Evolutionary conservation across 2,329 filamentous ascomycete species (phyloP), one percentile per base, ranked within the genome.

Genomic region (Aaosphaeria arxii): DNA sequence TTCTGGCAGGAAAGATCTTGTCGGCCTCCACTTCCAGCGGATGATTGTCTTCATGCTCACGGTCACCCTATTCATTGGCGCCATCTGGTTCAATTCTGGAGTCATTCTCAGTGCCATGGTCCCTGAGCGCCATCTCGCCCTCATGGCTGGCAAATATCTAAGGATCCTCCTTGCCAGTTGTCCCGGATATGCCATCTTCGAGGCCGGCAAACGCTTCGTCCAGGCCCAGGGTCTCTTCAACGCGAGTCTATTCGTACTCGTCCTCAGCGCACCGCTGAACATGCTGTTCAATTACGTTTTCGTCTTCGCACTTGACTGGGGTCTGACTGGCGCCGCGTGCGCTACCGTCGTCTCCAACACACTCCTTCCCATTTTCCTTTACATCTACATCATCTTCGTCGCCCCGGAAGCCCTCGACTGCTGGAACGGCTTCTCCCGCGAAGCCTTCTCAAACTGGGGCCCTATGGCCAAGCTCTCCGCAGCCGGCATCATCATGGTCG

Each of bases 401-500:
- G 58, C 62, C 11, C 67, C 67, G 5, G 50, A 53, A 0, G 74
- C 73, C 5, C 66, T 71, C 32, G 62, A 70, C 51, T 79, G 77
- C 63, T 94, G 89, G 89, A 86, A 85, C 47, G 89, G 89, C 1
- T 86, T 92, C 66, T 84, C 82, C 4, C 76, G 71, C 56, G 80
- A 80, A 30, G 86, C 87, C 0, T 78, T 90, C 49, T 72, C 75
- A 17, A 90, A 92, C 61, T 94, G 89, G 89, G 78, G 80, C 0
- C 86, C 86, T 7, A 95, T 95, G 92, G 81, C 96, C 56, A 83
- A 84, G 42, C 85, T 97, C 35, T 90, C 92, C 0, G 75, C 96
- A 9, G 91, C 92, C 0, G 92, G 92, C 4, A 86, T 97, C 69
- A 76, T 96, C 53, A 96, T 96, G 91, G 87, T 96, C 3, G 86